Conservation (phyloP, 1,284 basidiomycete genomes). For the Phaffia rhodozyma region DNA sequence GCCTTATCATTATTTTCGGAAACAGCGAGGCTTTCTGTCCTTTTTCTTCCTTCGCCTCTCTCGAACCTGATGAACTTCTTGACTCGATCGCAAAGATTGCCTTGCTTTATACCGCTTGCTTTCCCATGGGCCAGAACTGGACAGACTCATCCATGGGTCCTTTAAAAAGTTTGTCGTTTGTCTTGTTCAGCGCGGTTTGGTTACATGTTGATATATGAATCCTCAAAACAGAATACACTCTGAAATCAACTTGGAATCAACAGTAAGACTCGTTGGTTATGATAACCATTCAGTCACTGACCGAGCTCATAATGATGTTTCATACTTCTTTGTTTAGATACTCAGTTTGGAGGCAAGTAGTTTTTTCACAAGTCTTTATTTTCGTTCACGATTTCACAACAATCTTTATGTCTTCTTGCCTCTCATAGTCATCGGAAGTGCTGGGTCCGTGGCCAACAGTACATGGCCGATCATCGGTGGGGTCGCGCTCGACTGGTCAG, state of each 20-base stretch:
- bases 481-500: not conserved
- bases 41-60: no score
- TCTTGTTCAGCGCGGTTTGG: no score
- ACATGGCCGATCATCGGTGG: constrained; percentile 8
- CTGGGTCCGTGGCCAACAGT: not conserved
- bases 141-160: constrained; percentile 3
- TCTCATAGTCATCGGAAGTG: not conserved
- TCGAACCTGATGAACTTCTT: no score
- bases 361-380: no score
- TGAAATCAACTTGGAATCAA: constrained; percentile 2
- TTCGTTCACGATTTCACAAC: no score
- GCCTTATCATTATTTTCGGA: not conserved
- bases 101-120: not conserved
- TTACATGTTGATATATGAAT: not conserved
- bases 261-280: not conserved
- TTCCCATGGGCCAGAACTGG: constrained; percentile 5
- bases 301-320: no score
- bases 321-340: not conserved
- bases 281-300: not conserved
- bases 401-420: not conserved
- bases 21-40: not conserved
- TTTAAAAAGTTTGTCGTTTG: not conserved
- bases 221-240: not conserved
- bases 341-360: constrained; percentile 1
- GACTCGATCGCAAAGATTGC: not conserved